Base-by-base conservation (phyloP, 176 grass and related monocot species). In the Oryza glaberrima region DNA sequence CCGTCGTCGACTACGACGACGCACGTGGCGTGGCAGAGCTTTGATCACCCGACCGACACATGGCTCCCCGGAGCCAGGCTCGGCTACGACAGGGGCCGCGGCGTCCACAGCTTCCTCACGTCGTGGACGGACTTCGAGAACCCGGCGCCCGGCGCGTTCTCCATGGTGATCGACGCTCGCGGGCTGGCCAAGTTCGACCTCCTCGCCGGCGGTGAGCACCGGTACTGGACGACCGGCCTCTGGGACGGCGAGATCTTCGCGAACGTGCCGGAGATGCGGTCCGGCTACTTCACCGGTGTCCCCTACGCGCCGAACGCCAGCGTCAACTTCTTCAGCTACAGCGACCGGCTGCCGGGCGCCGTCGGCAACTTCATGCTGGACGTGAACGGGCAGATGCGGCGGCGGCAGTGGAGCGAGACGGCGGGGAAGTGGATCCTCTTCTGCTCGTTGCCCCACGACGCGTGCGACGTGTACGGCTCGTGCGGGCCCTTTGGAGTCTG, bases 1-100 rank as follows among this genome's bases (percentile, higher is more conserved):
- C 5, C 17, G 51, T 16, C 51, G 51, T 16, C 51, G 51, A 6
- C 51, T 36, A 3, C 9, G 4, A 2, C 51, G 47, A 3, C 9
- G 4, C 1, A 22, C 13, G 19, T 77, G 63, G 20, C 30, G 19
- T 94, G 92, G 92, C 92, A 94, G 69, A 94, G 92, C 84, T 88
- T 94, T 67, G 92, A 94, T 43, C 89, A 94, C 86, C 92, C 92
- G 34, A 94, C 92, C 23, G 65, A 94, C 84, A 89, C 85, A 38
- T 94, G 83, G 89, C 89, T 94, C 69, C 86, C 92, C 16, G 92
- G 89, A 5, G 92, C 89, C 4, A 84, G 65, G 80, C 81, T 94
- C 17, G 92, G 92, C 7, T 86, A 88, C 23, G 81, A 94, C 64
- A 77, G 70, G 68, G 68, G 9, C 7, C 61, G 12, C 46, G 86